Base-by-base conservation (phyloP, 768 basidiomycete genomes). In the Symmetrospora coprosmae region DNA sequence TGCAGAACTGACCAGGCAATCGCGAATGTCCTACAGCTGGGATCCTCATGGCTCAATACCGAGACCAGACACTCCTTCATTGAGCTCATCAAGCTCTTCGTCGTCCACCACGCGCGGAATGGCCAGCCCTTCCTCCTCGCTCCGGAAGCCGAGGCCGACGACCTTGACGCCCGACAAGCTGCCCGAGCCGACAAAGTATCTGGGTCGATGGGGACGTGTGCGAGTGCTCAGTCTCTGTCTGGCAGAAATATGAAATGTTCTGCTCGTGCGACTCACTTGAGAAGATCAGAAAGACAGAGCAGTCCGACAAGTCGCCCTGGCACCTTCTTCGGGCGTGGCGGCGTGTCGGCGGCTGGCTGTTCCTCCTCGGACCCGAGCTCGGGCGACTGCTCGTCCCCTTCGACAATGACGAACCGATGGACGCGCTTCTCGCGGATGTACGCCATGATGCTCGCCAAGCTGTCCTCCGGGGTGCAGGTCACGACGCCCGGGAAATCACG, bases 401-500 rank as follows among this genome's bases (percentile, higher is more conserved):
- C 88, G 16, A 96, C 89, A 2, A 97, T 90, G 1, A 97, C 90
- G 17, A 99, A 75, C 48, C 94, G 82, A 71, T 99, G 94, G 14
- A 94, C 87, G 31, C 94, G 78, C 28, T 90, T 82, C 72, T 90
- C 87, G 74, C 87, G 88, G 70, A 97, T 86, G 21, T 94, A 80
- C 66, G 87, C 82, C 47, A 99, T 78, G 6, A 97, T 79, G 1
- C 87, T 89, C 2, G 85, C 86, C 27, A 99, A 77, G 0, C 91
- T 91, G 70, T 97, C 92, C 1, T 82, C 79, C 1, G 88, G 87
- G 0, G 87, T 88, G 71, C 94, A 97, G 19, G 92, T 86, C 53
- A 97, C 87, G 6, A 97, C 91, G 14, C 94, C 94, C 7, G 89
- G 87, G 71, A 99, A 99, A 73, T 97, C 92, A 7, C 86, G 80